Conservation (phyloP, 2,329 filamentous ascomycete genomes). For the Atkinsonella hypoxylon region DNA sequence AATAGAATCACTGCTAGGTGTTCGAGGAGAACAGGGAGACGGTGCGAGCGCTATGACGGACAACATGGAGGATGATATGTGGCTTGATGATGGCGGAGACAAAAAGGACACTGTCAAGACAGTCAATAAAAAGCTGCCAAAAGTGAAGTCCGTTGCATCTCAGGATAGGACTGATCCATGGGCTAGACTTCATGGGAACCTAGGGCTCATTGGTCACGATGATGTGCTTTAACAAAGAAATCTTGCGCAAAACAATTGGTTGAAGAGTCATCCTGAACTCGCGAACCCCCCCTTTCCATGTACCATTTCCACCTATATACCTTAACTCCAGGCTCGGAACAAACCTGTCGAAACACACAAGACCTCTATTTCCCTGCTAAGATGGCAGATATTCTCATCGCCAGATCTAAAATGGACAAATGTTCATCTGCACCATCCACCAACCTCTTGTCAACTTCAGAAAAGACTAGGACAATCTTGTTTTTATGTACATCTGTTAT, state of each 20-base stretch:
- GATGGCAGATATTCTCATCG: conserved; percentile 68
- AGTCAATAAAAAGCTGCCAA: conserved; percentile 1
- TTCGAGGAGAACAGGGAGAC: conserved; percentile 13
- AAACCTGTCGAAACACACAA: background rate
- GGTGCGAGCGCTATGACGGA: conserved; percentile 12
- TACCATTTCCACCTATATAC: background rate
- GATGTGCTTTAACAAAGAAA: conserved; percentile 10
- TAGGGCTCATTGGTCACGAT: conserved; percentile 37
- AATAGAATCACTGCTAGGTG: conserved; percentile 36
- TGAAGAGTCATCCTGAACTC: background rate
- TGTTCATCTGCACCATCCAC: conserved; percentile 95
- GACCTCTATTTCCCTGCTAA: conserved; percentile 34
- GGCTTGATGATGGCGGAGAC: conserved; percentile 21
- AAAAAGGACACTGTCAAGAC: conserved; percentile 7
- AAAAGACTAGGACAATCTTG: conserved; percentile 78
- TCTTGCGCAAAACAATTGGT: background rate
- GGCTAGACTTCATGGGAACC: conserved; percentile 38
- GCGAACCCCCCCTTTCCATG: background rate
- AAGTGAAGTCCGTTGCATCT: conserved; percentile 12
- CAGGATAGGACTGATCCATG: conserved; percentile 29
- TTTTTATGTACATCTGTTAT: conserved; percentile 82
- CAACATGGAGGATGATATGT: conserved; percentile 18
- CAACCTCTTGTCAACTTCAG: conserved; percentile 85
- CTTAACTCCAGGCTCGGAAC: background rate
- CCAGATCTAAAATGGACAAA: conserved; percentile 74